These are phyloP conservation scores for Suhomyces anneliseae DNA, from an alignment of 1,139 yeast genomes.

Conservation along the genomic window DNA sequence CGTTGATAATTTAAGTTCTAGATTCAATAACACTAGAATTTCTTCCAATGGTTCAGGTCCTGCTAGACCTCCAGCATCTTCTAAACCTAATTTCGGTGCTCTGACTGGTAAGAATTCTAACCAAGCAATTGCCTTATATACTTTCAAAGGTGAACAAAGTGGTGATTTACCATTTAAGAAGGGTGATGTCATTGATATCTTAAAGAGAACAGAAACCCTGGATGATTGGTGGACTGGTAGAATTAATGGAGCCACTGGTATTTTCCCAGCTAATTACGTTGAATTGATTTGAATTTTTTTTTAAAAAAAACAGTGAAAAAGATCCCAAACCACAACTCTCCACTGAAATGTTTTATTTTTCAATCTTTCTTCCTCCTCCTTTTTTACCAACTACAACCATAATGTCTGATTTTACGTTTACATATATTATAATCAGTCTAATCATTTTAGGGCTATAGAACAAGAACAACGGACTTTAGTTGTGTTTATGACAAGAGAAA, in stretches of 20 bases:
- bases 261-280: conserved; percentile 96
- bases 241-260: conserved; percentile 78
- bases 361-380: too few relatives aligned
- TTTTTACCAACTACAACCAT: too few relatives aligned
- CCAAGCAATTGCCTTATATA: conserved; percentile 86
- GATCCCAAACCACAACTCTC: not conserved
- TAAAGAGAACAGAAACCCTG: conserved; percentile 79
- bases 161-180: conserved; percentile 92
- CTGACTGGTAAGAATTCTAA: conserved; percentile 47
- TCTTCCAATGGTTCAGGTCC: conserved; percentile 29
- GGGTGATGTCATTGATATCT: conserved; percentile 90
- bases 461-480: not conserved
- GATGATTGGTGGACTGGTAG: conserved; percentile 99
- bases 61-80: conserved; percentile 37
- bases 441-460: not conserved
- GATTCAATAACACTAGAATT: conserved; percentile 34
- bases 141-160: conserved; percentile 85
- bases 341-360: not conserved
- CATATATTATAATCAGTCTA: not conserved
- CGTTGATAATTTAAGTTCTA: conserved; percentile 35
- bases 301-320: not conserved
- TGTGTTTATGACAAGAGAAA: not conserved
- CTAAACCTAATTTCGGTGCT: conserved; percentile 57
- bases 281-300: conserved; percentile 55
- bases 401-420: too few relatives aligned